Evolutionary conservation across 1,284 basidiomycete species (phyloP).

Genomic region (Naganishia sp.): DNA sequence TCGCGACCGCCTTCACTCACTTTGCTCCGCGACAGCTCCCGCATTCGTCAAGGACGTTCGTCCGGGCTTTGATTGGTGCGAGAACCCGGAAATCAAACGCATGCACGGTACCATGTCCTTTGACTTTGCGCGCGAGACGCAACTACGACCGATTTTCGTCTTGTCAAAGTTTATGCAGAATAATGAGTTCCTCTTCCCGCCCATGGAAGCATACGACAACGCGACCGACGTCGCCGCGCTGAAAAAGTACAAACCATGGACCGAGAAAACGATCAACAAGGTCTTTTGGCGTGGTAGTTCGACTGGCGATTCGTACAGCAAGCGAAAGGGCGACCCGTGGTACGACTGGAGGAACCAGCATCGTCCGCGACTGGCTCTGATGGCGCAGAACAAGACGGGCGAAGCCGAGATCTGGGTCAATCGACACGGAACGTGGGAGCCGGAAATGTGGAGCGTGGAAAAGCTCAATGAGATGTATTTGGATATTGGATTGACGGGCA

Average conservation of each 20-base stretch:
- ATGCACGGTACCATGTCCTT: constrained; percentile 48
- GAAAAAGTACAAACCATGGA: constrained; percentile 47
- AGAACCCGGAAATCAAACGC: constrained; percentile 42
- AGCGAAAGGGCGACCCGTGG: constrained; percentile 35
- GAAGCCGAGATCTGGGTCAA: constrained; percentile 48
- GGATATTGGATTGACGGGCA: constrained; percentile 52
- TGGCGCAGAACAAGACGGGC: constrained; percentile 43
- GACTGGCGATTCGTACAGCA: constrained; percentile 52
- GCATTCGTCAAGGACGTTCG: constrained; percentile 46
- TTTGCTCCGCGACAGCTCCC: constrained; percentile 36
- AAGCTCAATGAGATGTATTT: constrained; percentile 51
- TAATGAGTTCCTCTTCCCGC: constrained; percentile 49
- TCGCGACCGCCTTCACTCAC: background rate
- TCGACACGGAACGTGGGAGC: constrained; percentile 41
- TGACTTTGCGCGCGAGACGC: constrained; percentile 42
- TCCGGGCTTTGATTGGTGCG: constrained; percentile 44
- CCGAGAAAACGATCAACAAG: constrained; percentile 48
- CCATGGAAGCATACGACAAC: constrained; percentile 50
- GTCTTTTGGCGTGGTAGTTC: constrained; percentile 55
- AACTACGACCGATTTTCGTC: constrained; percentile 51
- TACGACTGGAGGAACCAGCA: constrained; percentile 33
- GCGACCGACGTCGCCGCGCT: constrained; percentile 35
- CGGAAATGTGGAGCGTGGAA: constrained; percentile 39
- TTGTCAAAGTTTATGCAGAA: constrained; percentile 48
- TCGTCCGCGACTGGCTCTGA: constrained; percentile 43